These are phyloP conservation scores for Bacterosira constricta DNA, from an alignment of 108 stramenopile species.

Conservation along the genomic window DNA sequence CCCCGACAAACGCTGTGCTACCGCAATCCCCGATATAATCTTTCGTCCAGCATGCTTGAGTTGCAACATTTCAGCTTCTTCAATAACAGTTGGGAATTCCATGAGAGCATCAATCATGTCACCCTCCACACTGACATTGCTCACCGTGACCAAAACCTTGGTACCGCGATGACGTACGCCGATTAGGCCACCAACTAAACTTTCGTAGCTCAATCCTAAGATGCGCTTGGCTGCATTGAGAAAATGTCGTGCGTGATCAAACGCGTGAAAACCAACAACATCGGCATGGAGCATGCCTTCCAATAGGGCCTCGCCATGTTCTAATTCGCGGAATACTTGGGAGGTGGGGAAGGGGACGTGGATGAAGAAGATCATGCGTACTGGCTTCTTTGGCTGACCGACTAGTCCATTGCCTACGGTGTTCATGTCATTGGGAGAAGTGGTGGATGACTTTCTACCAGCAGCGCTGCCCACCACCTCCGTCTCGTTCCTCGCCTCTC, in stretches of 20 bases:
- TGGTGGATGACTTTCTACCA: too few relatives aligned
- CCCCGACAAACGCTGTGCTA: constrained; percentile 93
- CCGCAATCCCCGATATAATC: constrained; percentile 92
- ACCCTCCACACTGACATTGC: constrained; percentile 98
- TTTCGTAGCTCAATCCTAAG: constrained; percentile 93
- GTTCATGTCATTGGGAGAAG: too few relatives aligned
- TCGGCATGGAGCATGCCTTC: constrained; percentile 97
- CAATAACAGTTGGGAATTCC: constrained; percentile 65
- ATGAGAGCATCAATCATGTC: constrained; percentile 74
- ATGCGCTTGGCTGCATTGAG: constrained; percentile 98
- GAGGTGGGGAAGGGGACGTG: constrained; percentile 99
- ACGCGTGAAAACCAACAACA: constrained; percentile 99
- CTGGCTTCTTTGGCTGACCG: constrained; percentile 14
- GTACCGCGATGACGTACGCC: constrained; percentile 90
- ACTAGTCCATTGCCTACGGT: too few relatives aligned
- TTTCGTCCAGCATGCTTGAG: constrained; percentile 75
- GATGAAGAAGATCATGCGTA: constrained; percentile 96
- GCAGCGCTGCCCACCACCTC: constrained; percentile 1
- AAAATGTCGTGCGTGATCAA: constrained; percentile 99
- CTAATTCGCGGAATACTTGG: constrained; percentile 97
- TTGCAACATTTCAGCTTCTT: constrained; percentile 54
- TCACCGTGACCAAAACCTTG: constrained; percentile 95
- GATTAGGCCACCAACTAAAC: constrained; percentile 91
- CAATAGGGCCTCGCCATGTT: constrained; percentile 91
- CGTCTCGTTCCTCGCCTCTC: constrained; percentile 43